phyloP scores from a whole-genome alignment of 139 green algal genomes.

The Coelastrella sp. region DNA sequence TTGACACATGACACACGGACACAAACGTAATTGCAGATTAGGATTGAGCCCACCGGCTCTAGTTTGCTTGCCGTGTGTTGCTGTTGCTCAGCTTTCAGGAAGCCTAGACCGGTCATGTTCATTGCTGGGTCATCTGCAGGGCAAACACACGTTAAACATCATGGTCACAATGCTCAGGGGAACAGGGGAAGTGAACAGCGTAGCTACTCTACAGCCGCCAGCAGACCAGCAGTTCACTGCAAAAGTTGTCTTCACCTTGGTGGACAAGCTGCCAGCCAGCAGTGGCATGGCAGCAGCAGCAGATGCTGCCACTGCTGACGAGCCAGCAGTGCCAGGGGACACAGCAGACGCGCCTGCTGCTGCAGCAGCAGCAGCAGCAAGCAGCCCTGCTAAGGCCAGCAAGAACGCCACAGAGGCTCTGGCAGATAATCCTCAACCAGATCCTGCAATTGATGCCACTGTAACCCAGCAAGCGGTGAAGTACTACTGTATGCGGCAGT shows the following conservation, averaged over 20 bases:
- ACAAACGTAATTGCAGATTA: too few species aligned
- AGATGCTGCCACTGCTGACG: neutral
- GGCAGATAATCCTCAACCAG: neutral
- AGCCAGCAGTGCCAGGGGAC: conserved; percentile 2
- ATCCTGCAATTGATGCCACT: neutral
- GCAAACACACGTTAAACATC: conserved; percentile 30
- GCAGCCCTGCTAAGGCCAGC: neutral
- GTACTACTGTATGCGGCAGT: conserved; percentile 47
- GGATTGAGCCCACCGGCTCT: too few species aligned
- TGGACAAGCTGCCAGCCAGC: neutral
- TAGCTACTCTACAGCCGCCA: conserved; percentile 7
- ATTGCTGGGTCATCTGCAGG: neutral
- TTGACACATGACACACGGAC: too few species aligned
- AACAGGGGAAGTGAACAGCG: conserved; percentile 31
- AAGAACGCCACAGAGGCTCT: conserved; percentile 14
- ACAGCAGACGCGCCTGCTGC: neutral
- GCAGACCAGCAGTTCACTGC: conserved; percentile 15
- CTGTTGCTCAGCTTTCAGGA: neutral
- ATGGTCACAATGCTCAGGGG: conserved; percentile 35
- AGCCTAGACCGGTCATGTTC: too few species aligned
- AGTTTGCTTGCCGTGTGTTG: neutral
- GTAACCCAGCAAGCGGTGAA: conserved; percentile 20
- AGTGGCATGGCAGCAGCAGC: neutral
- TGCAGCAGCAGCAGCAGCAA: neutral
- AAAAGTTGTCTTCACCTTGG: conserved; percentile 20